These are phyloP conservation scores for Mycosphaerella sp. DNA, from an alignment of 2,329 filamentous ascomycete genomes.

Conservation along the genomic window DNA sequence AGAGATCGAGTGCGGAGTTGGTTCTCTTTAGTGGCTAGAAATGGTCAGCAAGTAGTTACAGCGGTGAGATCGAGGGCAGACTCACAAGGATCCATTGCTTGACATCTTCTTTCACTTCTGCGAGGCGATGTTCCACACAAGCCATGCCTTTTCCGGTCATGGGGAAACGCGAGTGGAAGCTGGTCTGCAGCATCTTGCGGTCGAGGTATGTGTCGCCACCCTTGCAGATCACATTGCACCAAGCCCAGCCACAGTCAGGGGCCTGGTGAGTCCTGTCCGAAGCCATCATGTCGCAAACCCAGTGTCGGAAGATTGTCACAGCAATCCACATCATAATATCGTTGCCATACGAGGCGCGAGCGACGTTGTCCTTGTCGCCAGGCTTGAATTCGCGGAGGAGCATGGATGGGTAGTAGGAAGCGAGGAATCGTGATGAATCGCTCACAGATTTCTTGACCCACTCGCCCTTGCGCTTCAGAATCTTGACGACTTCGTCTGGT, in stretches of 20 bases:
- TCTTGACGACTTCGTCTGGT: conserved; percentile 14
- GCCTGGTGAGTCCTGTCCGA: conserved; percentile 36
- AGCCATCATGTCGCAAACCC: conserved; percentile 39
- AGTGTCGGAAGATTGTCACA: conserved; percentile 44
- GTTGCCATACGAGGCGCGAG: conserved; percentile 41
- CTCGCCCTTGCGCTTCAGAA: conserved; percentile 32
- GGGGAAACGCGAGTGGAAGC: conserved; percentile 39
- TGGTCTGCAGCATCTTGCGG: conserved; percentile 31
- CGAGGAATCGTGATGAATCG: conserved; percentile 29
- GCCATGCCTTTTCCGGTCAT: conserved; percentile 41
- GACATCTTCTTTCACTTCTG: conserved; percentile 40
- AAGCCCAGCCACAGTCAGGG: conserved; percentile 43
- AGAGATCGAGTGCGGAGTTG: conserved; percentile 37
- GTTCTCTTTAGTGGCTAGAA: conserved; percentile 35
- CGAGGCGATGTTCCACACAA: conserved; percentile 39
- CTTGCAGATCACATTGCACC: conserved; percentile 39
- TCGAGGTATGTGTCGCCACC: conserved; percentile 43
- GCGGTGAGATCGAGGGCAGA: not conserved
- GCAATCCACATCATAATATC: conserved; percentile 50
- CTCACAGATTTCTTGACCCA: conserved; percentile 28
- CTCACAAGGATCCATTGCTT: conserved; percentile 35
- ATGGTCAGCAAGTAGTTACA: not conserved
- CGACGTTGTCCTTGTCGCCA: conserved; percentile 32
- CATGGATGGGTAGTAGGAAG: conserved; percentile 33
- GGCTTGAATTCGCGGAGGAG: conserved; percentile 27